Evolutionary conservation across 257 asterid species (phyloP), one percentile per base, ranked within the genome.

Genomic region (Gentiana straminea): DNA sequence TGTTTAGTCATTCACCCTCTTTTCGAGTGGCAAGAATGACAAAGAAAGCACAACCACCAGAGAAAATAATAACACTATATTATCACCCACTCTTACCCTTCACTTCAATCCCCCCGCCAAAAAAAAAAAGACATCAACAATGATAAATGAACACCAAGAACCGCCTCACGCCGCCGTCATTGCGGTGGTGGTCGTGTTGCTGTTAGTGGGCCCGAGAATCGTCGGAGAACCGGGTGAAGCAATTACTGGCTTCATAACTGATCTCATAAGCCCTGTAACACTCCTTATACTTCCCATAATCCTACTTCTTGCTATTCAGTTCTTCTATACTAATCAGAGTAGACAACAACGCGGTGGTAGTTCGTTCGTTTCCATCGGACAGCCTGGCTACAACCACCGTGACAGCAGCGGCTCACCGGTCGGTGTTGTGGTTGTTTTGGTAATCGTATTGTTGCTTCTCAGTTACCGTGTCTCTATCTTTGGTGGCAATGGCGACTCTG

Each of bases 171-270:
- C 79, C 8, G 73, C 77, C 52, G 78, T 90, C 5, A 57, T 86
- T 3, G 96, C 83, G 13, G 92, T 52, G 52, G 96, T 82, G 43
- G 95, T 84, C 33, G 83, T 78, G 2, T 41, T 73, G 36, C 87
- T 86, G 39, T 4, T 90, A 49, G 69, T 80, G 36, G 77, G 76
- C 8, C 95, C 98, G 2, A 62, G 80, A 7, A 57, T 86, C 0
- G 58, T 90, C 1, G 96, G 95, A 3, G 96, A 90, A 67, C 82
- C 81, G 35, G 94, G 96, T 13, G 95, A 86, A 71, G 98, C 92
- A 54, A 8, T 86, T 0, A 86, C 96, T 0, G 98, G 73, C 8
- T 86, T 86, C 83, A 63, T 86, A 44, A 80, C 98, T 1, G 96
- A 86, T 55, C 68, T 84, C 55, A 73, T 91, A 36, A 86, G 83